Percentiles rank a stretch among this genome's conserved stretches.
Conservation (phyloP, 257 asterid genomes). For the Linderniella brevidens region DNA sequence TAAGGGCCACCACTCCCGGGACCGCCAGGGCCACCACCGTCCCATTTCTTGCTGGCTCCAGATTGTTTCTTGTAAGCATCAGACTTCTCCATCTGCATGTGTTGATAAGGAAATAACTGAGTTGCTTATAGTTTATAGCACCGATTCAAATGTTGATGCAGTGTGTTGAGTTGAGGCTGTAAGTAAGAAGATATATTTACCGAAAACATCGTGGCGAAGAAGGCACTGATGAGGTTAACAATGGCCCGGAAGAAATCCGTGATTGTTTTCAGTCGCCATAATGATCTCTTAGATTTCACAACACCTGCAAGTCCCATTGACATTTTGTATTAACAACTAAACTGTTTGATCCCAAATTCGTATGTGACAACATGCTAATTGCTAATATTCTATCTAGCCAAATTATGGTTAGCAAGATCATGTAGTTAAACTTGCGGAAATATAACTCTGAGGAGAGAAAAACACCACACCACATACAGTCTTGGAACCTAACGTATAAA, state of each 20-base stretch:
- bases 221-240: slow-evolving; percentile 46
- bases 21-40: slow-evolving; percentile 91
- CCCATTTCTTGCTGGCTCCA: slow-evolving; percentile 92
- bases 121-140: background rate
- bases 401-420: no score
- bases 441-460: no score
- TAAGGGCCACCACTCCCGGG: slow-evolving; percentile 73
- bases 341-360: no score
- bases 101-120: background rate
- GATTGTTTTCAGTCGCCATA: slow-evolving; percentile 78
- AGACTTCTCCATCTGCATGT: slow-evolving; percentile 71
- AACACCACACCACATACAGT: no score
- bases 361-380: background rate
- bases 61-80: slow-evolving; percentile 66
- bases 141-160: background rate
- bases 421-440: no score
- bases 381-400: no score
- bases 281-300: slow-evolving; percentile 59
- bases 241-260: slow-evolving; percentile 76
- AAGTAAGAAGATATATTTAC: slow-evolving; percentile 21
- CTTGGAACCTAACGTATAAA: no score
- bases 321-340: no score
- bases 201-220: slow-evolving; percentile 84
- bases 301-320: slow-evolving; percentile 36
- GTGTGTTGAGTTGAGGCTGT: background rate